These are phyloP conservation scores for Chrysopogon serrulatus DNA, from an alignment of 176 grass and related monocot genomes.

Conservation along the genomic window DNA sequence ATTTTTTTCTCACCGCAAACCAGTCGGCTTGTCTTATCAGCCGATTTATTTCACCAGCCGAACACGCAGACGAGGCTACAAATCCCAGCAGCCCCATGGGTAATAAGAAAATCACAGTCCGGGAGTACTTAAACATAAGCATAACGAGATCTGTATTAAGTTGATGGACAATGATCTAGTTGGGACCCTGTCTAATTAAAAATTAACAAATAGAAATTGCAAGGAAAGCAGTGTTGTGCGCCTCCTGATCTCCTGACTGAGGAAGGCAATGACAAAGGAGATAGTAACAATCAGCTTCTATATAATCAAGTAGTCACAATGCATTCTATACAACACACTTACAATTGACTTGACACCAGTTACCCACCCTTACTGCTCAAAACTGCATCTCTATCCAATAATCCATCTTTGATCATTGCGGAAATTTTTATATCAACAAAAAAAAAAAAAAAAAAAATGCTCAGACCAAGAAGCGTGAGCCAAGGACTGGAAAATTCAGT, in stretches of 20 bases:
- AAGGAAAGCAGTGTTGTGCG: not conserved
- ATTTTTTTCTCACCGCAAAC: too few relatives aligned
- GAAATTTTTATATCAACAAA: slow-evolving; percentile 37
- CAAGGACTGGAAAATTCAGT: not conserved
- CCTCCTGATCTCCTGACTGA: not conserved
- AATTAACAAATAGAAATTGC: not conserved
- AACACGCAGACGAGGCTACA: not conserved
- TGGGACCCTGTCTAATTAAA: not conserved
- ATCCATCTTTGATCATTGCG: not conserved
- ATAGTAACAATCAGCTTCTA: slow-evolving; percentile 37
- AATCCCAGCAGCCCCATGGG: not conserved
- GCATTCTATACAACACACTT: slow-evolving; percentile 40
- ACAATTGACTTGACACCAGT: slow-evolving; percentile 28
- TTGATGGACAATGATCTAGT: not conserved
- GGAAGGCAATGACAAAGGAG: not conserved
- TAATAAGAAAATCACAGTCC: not conserved
- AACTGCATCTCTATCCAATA: slow-evolving; percentile 28
- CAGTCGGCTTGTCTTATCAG: too few relatives aligned
- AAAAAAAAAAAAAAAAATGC: slow-evolving; percentile 46
- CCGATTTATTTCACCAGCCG: too few relatives aligned
- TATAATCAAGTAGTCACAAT: slow-evolving; percentile 40
- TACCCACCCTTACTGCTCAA: slow-evolving; percentile 34
- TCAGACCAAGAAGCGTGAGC: not conserved
- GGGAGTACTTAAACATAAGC: not conserved
- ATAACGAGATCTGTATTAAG: not conserved